phyloP scores from a whole-genome alignment of 2,329 filamentous ascomycete genomes.

The Ophiocordyceps sinensis region DNA sequence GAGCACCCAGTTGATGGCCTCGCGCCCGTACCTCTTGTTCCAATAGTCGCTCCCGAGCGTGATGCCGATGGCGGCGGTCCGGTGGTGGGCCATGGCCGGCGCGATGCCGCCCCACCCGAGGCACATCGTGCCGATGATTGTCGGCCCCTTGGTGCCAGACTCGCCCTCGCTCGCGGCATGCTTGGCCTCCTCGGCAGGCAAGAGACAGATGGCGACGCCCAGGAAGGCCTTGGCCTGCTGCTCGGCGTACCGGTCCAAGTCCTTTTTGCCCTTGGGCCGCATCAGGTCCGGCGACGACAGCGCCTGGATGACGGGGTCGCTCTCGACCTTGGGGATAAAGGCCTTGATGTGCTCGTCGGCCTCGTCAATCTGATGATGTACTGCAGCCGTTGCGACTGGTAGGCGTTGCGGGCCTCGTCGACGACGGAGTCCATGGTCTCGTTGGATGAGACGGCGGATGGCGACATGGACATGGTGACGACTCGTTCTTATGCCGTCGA shows the following conservation, averaged over 20 bases:
- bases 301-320: constrained; percentile 5
- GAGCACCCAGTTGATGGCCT: constrained; percentile 31
- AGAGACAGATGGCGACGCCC: constrained; percentile 8
- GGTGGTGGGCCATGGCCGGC: constrained; percentile 5
- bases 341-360: constrained; percentile 5
- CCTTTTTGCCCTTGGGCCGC: constrained; percentile 4
- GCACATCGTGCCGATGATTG: constrained; percentile 9
- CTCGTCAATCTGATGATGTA: constrained; percentile 8
- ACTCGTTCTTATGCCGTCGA: not conserved
- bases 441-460: not conserved
- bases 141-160: not conserved
- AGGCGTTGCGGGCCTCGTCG: constrained; percentile 1
- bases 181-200: not conserved
- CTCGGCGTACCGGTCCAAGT: constrained; percentile 4
- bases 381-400: constrained; percentile 6
- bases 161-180: not conserved
- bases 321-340: constrained; percentile 4
- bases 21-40: constrained; percentile 26
- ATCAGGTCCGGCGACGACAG: constrained; percentile 3
- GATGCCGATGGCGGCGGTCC: constrained; percentile 17
- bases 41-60: constrained; percentile 20
- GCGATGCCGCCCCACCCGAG: constrained; percentile 7
- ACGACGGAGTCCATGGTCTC: constrained; percentile 1
- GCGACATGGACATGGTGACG: not conserved
- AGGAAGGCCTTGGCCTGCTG: constrained; percentile 6